Base-by-base conservation (phyloP, 371 early-diverging fungal genomes). In the Lichtheimia ramosa region DNA sequence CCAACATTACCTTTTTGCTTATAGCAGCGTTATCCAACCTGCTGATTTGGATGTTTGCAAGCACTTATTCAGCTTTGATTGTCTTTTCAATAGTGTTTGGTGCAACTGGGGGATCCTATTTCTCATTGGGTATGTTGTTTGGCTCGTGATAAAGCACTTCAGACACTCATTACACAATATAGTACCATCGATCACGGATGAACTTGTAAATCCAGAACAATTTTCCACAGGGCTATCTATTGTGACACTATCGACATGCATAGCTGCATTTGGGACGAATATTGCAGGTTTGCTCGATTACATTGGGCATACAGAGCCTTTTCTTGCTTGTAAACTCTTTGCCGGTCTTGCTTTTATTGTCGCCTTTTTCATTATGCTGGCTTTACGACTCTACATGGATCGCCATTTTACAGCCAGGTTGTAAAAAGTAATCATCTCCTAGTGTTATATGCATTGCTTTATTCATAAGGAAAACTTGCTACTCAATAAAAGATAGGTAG, bases 41-140 rank as follows among this genome's bases (percentile, higher is more conserved):
- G 20, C 43, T 84, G 25, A 71, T 81, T 3, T 84, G 85, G 85
- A 66, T 66, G 2, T 75, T 80, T 61, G 71, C 82, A 14, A 62
- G 27, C 18, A 61, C 51, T 10, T 79, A 78, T 58, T 58, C 48
- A 7, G 55, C 55, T 0, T 49, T 83, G 24, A 59, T 68, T 28
- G 67, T 62, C 1, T 81, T 77, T 56, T 48, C 69, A 1, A 40
- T 59, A 18, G 39, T 77, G 2, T 79, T 68, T 59, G 81, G 81
- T 1, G 62, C 74, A 23, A 67, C 68, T 51, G 67, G 75, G 10
- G 76, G 80, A 6, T 61, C 69, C 1, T 78, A 70, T 39, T 59
- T 71, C 48, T 62, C 77, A 15, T 28, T 73, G n/a, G 64, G 74
- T 73, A 67, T 48, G 48, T 48, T 14, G 5, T 7, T 12, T 23